phyloP scores from a whole-genome alignment of 495 filamentous ascomycete species.

The Xylaria cubensis region DNA sequence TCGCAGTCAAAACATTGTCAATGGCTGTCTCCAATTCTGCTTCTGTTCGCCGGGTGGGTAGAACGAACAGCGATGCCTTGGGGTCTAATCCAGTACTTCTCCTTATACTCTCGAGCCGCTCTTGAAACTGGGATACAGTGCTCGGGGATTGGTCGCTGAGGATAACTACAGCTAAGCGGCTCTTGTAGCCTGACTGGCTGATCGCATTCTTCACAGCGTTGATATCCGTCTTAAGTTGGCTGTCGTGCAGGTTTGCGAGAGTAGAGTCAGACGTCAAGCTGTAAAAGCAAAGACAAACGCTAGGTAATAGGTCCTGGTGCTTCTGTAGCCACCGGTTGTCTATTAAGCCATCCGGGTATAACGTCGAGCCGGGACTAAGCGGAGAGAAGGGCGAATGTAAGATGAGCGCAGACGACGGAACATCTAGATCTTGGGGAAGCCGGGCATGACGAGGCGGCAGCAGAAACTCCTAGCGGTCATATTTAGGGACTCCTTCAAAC shows the following conservation, averaged over 20 bases:
- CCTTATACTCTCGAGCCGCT: constrained; percentile 76
- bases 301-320: constrained; percentile 81
- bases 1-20: constrained; percentile 64
- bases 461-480: constrained; percentile 50
- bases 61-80: constrained; percentile 71
- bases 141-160: constrained; percentile 70
- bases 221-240: constrained; percentile 87
- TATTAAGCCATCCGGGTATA: constrained; percentile 88
- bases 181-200: constrained; percentile 72
- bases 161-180: constrained; percentile 76
- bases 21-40: constrained; percentile 68
- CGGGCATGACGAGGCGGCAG: constrained; percentile 60
- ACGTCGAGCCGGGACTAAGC: constrained; percentile 75
- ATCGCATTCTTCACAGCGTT: constrained; percentile 73
- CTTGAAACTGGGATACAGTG: constrained; percentile 63
- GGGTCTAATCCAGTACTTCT: constrained; percentile 79
- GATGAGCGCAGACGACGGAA: constrained; percentile 52
- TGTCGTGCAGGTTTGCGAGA: constrained; percentile 76
- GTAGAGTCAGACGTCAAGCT: constrained; percentile 72
- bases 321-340: constrained; percentile 82
- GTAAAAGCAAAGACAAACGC: constrained; percentile 77
- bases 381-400: constrained; percentile 91
- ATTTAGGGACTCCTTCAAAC: constrained; percentile 25
- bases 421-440: constrained; percentile 53
- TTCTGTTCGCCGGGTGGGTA: constrained; percentile 49